These are phyloP conservation scores for Jamesozyma gamospora DNA, from an alignment of 805 yeast species.

Conservation along the genomic window DNA sequence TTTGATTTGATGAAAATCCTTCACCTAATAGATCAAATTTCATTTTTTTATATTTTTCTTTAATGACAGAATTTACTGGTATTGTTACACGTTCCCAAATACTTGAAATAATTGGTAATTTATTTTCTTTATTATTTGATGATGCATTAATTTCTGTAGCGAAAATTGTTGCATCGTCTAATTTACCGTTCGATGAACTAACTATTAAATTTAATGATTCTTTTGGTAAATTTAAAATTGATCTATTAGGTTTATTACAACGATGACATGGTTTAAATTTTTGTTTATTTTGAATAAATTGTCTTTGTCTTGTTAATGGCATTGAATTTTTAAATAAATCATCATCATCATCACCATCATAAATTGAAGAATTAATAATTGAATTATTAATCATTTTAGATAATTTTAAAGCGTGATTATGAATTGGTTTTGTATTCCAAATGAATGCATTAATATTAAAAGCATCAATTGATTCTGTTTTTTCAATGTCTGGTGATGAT, in stretches of 20 bases:
- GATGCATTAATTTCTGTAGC: conserved; percentile 27
- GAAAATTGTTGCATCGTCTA: conserved; percentile 26
- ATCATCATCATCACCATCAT: background rate
- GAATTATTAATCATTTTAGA: conserved; percentile 13
- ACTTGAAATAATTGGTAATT: conserved; percentile 17
- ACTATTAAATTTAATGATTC: conserved; percentile 20
- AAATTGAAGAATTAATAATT: background rate
- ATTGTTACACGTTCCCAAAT: conserved; percentile 23
- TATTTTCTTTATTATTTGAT: conserved; percentile 8
- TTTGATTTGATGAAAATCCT: conserved; percentile 7
- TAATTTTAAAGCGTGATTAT: conserved; percentile 11
- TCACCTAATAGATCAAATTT: conserved; percentile 12
- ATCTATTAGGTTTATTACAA: conserved; percentile 10
- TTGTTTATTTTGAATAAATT: background rate
- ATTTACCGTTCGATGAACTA: conserved; percentile 22
- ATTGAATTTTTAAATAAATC: background rate
- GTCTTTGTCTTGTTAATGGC: conserved; percentile 2
- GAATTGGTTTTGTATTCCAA: conserved; percentile 6
- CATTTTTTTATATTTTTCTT: conserved; percentile 16
- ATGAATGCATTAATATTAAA: conserved; percentile 4
- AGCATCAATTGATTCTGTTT: conserved; percentile 10
- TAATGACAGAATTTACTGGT: conserved; percentile 23
- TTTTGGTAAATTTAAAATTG: conserved; percentile 15
- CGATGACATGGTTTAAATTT: conserved; percentile 15
- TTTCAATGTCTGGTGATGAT: conserved; percentile 10